Conservation (phyloP, 1,139 yeast species). For the Yamadazyma spencermartinsiae region DNA sequence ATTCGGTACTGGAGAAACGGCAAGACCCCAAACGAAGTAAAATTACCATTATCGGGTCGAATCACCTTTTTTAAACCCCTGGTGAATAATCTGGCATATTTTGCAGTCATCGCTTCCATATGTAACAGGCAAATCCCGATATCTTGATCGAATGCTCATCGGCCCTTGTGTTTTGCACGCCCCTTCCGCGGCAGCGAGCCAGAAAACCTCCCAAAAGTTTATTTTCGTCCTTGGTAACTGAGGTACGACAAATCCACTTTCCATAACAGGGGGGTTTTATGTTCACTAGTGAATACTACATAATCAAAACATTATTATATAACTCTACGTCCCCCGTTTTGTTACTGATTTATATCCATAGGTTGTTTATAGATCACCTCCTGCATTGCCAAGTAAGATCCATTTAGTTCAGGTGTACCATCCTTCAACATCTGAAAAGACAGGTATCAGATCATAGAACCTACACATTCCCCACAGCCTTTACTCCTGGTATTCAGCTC, state of each 20-base stretch:
- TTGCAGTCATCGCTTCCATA: neutral
- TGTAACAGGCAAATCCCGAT: neutral
- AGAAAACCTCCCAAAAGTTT: slow-evolving; percentile 5
- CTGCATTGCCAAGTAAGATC: too few species aligned
- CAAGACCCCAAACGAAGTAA: slow-evolving; percentile 25
- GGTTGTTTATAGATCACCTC: too few species aligned
- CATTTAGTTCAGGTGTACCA: too few species aligned
- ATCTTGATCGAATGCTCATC: neutral
- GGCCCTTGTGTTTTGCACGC: too few species aligned
- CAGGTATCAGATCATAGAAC: neutral
- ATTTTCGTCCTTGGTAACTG: neutral
- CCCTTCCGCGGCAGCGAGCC: too few species aligned
- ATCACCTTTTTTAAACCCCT: neutral
- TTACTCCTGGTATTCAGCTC: slow-evolving; percentile 1
- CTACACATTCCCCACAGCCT: neutral
- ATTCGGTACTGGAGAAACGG: slow-evolving; percentile 30
- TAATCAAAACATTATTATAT: too few species aligned
- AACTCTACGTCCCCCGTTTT: too few species aligned
- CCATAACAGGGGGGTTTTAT: neutral
- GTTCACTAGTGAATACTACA: too few species aligned
- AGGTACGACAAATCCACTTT: neutral
- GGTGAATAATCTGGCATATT: neutral
- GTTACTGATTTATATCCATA: too few species aligned
- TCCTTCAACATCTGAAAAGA: neutral
- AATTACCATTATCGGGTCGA: slow-evolving; percentile 14